Evolutionary conservation across 495 filamentous ascomycete species (phyloP).

Genomic region (Penicillium coffeae): DNA sequence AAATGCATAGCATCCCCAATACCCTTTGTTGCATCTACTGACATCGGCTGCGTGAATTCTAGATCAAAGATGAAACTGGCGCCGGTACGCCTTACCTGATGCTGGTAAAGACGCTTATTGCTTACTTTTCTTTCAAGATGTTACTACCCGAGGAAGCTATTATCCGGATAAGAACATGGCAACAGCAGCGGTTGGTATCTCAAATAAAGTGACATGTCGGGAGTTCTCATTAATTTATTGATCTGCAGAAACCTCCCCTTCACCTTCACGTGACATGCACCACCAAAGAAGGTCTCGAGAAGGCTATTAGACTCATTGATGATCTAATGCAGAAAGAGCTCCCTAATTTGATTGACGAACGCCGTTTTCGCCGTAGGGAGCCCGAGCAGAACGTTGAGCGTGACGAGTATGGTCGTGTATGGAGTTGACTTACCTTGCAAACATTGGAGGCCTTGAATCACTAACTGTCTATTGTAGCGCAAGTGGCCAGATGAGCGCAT

Average conservation of each 20-base stretch:
- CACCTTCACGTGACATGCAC: slow-evolving; percentile 96
- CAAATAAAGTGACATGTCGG: not conserved
- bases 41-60: slow-evolving; percentile 87
- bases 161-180: slow-evolving; percentile 98
- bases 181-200: slow-evolving; percentile 71
- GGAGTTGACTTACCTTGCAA: slow-evolving; percentile 16
- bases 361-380: slow-evolving; percentile 84
- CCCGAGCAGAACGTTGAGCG: slow-evolving; percentile 84
- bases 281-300: slow-evolving; percentile 84
- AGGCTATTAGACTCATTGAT: slow-evolving; percentile 78
- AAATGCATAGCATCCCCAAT: slow-evolving; percentile 64
- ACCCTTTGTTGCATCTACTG: slow-evolving; percentile 94
- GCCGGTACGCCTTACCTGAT: slow-evolving; percentile 80
- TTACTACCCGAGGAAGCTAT: slow-evolving; percentile 94
- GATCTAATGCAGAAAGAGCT: slow-evolving; percentile 96
- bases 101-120: slow-evolving; percentile 57
- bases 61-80: slow-evolving; percentile 99
- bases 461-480: slow-evolving; percentile 55
- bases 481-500: slow-evolving; percentile 99
- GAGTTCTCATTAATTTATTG: not conserved
- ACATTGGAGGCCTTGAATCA: not conserved
- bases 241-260: slow-evolving; percentile 80
- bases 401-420: slow-evolving; percentile 88
- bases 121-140: slow-evolving; percentile 72
- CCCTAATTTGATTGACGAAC: slow-evolving; percentile 91